Evolutionary conservation across 768 basidiomycete genomes (phyloP), one percentile per base, ranked within the genome.

Genomic region (Termitomyces sp.): DNA sequence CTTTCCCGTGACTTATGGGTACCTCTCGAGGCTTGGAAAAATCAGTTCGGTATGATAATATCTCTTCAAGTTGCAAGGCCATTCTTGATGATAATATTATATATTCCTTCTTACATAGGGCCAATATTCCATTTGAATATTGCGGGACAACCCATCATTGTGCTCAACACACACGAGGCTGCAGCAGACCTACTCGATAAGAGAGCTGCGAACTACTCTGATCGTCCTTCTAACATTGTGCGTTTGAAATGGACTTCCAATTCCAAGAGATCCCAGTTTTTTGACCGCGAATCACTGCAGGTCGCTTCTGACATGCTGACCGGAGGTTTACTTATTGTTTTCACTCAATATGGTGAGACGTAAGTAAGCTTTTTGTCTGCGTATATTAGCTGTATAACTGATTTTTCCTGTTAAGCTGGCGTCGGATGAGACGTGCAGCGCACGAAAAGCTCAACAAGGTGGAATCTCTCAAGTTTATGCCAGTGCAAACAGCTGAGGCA

Each of bases 371-470:
- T 14, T 26, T 16, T 44, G n/a, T 2, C 5, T 16, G 8, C 26
- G 24, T 3, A 26, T 16, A 6, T 26, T 44, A 5, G 24, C 43
- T 26, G 43, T 2, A 22, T 43, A 4, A 43, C 20, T 22, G 20
- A 43, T 43, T 43, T 43, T 24, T 44, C 26, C 2, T 26, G 14
- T 16, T 20, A 22, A 44, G 43, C 1, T 44, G 43, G 43, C 43
- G 43, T 44, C 43, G 43, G 24, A 44, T 44, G 43, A 44, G 43
- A 44, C 43, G 71, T 18, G 69, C 72, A 1, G 68, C 68, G 3
- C 70, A 74, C 56, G 73, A 74, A 43, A 69, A 71, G 6, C 69
- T 75, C 32, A 67, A 67, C 51, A 66, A 65, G 44, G 57, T 65
- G 16, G 56, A 59, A 4, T 64, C 65, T 4, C 60, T 54, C 27